Percentiles rank a stretch among this genome's conserved stretches.
These are phyloP conservation scores for Xylaria digitata DNA, from an alignment of 2,329 filamentous ascomycete genomes.

Conservation along the genomic window DNA sequence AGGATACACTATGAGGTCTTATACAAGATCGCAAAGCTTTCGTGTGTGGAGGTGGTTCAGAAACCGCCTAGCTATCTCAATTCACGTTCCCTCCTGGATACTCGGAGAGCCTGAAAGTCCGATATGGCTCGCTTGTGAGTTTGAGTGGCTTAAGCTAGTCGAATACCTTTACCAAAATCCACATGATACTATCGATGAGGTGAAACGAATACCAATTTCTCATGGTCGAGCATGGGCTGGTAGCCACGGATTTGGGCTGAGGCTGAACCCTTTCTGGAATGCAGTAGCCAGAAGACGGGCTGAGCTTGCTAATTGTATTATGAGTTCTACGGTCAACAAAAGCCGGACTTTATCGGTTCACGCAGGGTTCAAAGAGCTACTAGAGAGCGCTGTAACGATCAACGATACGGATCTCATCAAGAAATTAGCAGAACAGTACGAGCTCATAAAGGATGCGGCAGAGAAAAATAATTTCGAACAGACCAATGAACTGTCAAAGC, in stretches of 20 bases:
- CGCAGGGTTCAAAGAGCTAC: background rate
- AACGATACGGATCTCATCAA: too few relatives aligned
- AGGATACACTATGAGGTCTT: too few relatives aligned
- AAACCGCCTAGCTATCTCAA: background rate
- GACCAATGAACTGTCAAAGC: background rate
- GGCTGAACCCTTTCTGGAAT: slow-evolving; percentile 13
- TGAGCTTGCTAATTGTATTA: slow-evolving; percentile 14
- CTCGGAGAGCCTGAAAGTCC: background rate
- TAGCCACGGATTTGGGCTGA: too few relatives aligned
- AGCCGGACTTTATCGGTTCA: background rate
- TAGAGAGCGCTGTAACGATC: background rate
- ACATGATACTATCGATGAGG: background rate
- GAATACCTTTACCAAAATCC: slow-evolving; percentile 21
- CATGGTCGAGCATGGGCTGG: too few relatives aligned
- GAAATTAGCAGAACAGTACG: too few relatives aligned
- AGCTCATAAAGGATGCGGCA: background rate
- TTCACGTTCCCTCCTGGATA: background rate
- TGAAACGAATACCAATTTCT: too few relatives aligned
- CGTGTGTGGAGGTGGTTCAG: background rate
- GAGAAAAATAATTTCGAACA: background rate
- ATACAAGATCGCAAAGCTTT: background rate
- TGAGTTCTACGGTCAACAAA: background rate
- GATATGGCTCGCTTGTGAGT: slow-evolving; percentile 18
- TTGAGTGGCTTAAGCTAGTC: slow-evolving; percentile 12
- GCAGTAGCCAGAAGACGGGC: background rate